phyloP scores from a whole-genome alignment of 805 yeast genomes.

The Metschnikowia arizonensis region DNA sequence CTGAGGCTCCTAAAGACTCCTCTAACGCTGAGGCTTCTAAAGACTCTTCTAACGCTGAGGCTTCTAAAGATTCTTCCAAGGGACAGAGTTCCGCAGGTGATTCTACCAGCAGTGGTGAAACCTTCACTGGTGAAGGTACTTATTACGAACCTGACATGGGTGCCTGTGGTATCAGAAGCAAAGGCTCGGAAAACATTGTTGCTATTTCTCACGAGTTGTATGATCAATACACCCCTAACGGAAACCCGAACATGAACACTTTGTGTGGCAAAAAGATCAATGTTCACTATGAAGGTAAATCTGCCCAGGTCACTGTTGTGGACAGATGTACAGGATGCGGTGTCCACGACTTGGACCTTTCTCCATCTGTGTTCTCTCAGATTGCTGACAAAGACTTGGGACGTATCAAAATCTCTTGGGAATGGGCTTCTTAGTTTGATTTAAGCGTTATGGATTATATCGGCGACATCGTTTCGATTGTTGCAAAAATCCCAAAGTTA shows the following conservation, averaged over 20 bases:
- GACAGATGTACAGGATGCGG: constrained; percentile 57
- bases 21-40: background rate
- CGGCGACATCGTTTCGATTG: background rate
- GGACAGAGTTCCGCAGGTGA: constrained; percentile 4
- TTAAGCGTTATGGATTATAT: background rate
- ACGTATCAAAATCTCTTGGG: constrained; percentile 53
- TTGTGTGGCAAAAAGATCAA: constrained; percentile 52
- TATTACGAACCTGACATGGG: constrained; percentile 46
- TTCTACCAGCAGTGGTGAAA: constrained; percentile 13
- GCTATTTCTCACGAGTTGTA: constrained; percentile 47
- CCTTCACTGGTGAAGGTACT: constrained; percentile 45
- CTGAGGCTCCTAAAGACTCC: too few relatives aligned
- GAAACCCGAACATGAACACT: constrained; percentile 43
- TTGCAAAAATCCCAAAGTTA: background rate
- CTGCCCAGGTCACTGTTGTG: constrained; percentile 53
- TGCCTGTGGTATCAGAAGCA: constrained; percentile 50
- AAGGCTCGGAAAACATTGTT: constrained; percentile 47
- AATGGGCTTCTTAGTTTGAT: constrained; percentile 18
- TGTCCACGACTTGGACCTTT: constrained; percentile 49
- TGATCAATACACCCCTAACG: constrained; percentile 28
- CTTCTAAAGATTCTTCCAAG: too few relatives aligned
- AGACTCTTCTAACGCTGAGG: background rate
- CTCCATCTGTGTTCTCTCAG: constrained; percentile 54
- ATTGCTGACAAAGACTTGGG: constrained; percentile 53
- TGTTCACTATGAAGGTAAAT: constrained; percentile 44